These are phyloP conservation scores for Lachnellula hyalina DNA, from an alignment of 2,329 filamentous ascomycete genomes.

Conservation along the genomic window DNA sequence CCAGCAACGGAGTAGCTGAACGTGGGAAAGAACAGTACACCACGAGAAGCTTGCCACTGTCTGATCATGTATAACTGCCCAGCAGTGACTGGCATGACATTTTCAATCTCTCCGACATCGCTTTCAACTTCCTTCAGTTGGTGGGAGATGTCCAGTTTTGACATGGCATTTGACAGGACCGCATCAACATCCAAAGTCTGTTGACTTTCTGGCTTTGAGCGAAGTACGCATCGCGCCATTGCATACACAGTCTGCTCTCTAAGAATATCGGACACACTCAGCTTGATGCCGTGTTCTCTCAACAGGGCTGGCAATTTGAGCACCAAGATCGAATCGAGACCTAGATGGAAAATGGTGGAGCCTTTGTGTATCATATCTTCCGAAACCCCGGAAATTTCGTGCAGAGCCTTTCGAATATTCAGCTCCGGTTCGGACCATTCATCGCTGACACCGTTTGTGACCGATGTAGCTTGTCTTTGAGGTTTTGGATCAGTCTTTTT, in stretches of 20 bases:
- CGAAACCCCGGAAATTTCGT: conserved; percentile 56
- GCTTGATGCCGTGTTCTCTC: conserved; percentile 52
- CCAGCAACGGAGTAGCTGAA: conserved; percentile 57
- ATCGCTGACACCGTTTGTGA: not conserved
- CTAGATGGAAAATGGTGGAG: conserved; percentile 74
- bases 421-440: conserved; percentile 33
- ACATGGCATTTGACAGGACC: conserved; percentile 37
- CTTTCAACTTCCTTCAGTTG: conserved; percentile 41
- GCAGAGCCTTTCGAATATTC: conserved; percentile 43
- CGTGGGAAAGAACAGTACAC: conserved; percentile 65
- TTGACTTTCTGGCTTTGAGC: conserved; percentile 25
- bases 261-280: conserved; percentile 69
- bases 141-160: conserved; percentile 33
- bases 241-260: conserved; percentile 57
- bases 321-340: conserved; percentile 85
- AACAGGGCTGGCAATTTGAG: conserved; percentile 76
- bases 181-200: conserved; percentile 34
- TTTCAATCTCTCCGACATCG: conserved; percentile 37
- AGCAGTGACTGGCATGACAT: conserved; percentile 62
- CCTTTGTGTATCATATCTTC: conserved; percentile 51
- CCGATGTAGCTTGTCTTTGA: not conserved
- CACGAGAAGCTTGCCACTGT: conserved; percentile 64
- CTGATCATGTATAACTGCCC: conserved; percentile 79
- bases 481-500: conserved; percentile 3
- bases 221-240: conserved; percentile 46